Evolutionary conservation across 2,329 filamentous ascomycete genomes (phyloP), one percentile per base, ranked within the genome.

Genomic region (Ceratocystis diversiconidia): DNA sequence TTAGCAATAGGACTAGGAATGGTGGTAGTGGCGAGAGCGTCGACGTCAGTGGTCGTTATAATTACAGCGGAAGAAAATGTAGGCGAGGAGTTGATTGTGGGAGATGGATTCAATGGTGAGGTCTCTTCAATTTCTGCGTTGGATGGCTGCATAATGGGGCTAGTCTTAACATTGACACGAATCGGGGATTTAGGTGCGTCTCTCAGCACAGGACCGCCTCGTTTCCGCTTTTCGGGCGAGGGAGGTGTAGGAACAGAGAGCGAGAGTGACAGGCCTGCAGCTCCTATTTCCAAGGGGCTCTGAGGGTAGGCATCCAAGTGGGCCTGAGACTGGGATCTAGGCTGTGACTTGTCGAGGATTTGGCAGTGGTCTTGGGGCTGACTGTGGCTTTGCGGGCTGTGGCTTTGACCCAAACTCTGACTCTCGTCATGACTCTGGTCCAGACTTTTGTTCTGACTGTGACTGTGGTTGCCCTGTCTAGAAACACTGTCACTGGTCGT

Each of bases 141-240:
- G 12, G 48, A 65, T 22, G 65, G 62, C 57, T 67, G 62, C 62
- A 67, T 64, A 41, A 64, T 64, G 32, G 62, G 55, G n/a, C 50
- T 52, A 32, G 57, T 62, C 36, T 50, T 67, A 30, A 67, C 57
- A 62, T 61, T 67, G 64, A 84, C 77, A 66, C 75, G 78, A 65
- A 83, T 80, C 19, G 83, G 82, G 50, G 83, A 85, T 32, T 79
- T 75, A 36, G 82, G 82, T 17, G 78, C 76, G 62, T 80, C 77
- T 68, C 79, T 78, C 67, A 84, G 74, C 67, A 76, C 76, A 28
- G 79, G 76, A 22, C 76, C 76, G 62, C 75, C 75, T 59, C 28
- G 55, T 59, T 59, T 59, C 55, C 55, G 55, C 55, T 59, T 59
- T 59, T 59, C 55, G 28, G 55, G 30, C 55, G 55, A 32, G 52